These are phyloP conservation scores for Raphanus raphanistrum DNA, from an alignment of 345 rosid species.

Conservation along the genomic window DNA sequence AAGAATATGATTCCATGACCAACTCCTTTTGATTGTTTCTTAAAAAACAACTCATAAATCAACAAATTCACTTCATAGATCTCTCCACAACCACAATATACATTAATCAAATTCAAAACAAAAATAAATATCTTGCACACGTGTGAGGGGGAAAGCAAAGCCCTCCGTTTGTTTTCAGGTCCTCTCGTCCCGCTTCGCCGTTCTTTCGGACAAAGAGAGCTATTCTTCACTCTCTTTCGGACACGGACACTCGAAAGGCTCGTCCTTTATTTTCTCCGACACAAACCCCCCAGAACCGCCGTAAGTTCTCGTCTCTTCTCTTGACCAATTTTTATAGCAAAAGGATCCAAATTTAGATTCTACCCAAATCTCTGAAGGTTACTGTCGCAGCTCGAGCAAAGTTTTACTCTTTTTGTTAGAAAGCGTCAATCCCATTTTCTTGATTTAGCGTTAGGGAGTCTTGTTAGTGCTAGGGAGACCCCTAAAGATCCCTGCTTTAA, in stretches of 20 bases:
- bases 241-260: slow-evolving; percentile 12
- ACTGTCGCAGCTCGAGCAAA: slow-evolving; percentile 14
- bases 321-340: not conserved
- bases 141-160: slow-evolving; percentile 27
- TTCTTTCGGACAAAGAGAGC: slow-evolving; percentile 12
- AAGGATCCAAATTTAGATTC: slow-evolving; percentile 1
- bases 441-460: not conserved
- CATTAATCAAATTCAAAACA: too few relatives aligned
- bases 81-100: too few relatives aligned
- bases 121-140: slow-evolving; percentile 12
- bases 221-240: slow-evolving; percentile 22
- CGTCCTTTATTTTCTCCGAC: slow-evolving; percentile 7
- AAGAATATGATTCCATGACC: slow-evolving; percentile 16
- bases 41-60: not conserved
- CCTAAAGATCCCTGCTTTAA: slow-evolving; percentile 27
- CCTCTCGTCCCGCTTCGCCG: slow-evolving; percentile 35
- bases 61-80: not conserved
- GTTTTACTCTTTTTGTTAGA: slow-evolving; percentile 11
- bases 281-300: slow-evolving; percentile 15
- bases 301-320: slow-evolving; percentile 28
- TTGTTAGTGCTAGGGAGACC: not conserved
- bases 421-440: slow-evolving; percentile 2
- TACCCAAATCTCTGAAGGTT: not conserved
- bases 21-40: not conserved
- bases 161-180: slow-evolving; percentile 14